phyloP scores from a whole-genome alignment of 208 protist genomes.

The Leishmania lainsoni region DNA sequence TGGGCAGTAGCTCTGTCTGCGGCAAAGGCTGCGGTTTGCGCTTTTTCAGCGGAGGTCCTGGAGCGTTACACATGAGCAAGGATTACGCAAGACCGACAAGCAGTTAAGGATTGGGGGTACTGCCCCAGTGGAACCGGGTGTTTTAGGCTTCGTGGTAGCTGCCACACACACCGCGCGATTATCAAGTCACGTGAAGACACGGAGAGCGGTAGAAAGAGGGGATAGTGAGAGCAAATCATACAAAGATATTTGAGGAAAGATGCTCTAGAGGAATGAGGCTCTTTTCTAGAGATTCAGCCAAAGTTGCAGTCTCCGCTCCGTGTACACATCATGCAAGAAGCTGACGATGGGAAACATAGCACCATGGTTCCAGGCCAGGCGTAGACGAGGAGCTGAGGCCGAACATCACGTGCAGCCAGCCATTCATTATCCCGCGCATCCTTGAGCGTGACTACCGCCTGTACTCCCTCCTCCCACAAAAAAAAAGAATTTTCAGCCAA shows the following conservation, averaged over 20 bases:
- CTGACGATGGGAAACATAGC: neutral
- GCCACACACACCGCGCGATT: neutral
- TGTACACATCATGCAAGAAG: neutral
- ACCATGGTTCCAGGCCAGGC: neutral
- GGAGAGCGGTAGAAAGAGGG: neutral
- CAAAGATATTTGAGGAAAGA: neutral
- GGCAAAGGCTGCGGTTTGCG: conserved; percentile 57
- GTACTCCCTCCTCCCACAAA: too few relatives aligned
- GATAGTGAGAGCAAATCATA: neutral
- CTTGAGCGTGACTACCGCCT: neutral
- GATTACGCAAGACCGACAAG: neutral
- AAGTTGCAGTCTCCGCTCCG: neutral
- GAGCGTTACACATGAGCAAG: conserved; percentile 63
- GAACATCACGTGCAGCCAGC: neutral
- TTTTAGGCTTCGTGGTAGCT: neutral
- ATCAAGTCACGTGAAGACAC: neutral
- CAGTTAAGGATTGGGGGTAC: neutral
- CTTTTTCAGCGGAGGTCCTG: conserved; percentile 69
- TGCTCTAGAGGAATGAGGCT: neutral
- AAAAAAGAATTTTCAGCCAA: neutral
- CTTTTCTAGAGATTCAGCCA: neutral
- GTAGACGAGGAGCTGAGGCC: neutral
- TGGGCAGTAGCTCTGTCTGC: conserved; percentile 61
- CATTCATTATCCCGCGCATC: neutral
- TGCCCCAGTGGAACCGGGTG: neutral